Base-by-base conservation (phyloP, 306 rosid genomes). In the Cicer arietinum region DNA sequence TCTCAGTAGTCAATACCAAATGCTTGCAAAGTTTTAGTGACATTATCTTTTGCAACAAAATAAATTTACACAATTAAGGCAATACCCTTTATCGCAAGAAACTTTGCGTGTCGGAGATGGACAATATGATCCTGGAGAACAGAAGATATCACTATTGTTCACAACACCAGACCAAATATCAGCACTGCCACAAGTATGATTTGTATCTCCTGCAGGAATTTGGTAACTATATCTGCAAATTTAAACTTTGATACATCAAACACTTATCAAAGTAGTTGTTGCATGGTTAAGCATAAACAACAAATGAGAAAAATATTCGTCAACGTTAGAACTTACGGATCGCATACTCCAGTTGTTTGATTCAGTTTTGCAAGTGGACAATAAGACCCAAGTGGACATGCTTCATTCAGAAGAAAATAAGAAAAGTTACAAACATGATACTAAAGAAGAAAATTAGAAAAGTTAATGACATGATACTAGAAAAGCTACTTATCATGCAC, bases 351-450 rank as follows among this genome's bases (percentile, higher is more conserved):
- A 48, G 89, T 88, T 44, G 78, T 87, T 71, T 7, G 0, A 53
- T 71, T 90, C 76, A 86, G 69, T 79, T 73, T 77, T 54, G 89
- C 96, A 50, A 86, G 73, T 46, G 97, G 93, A 71, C 97, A 92
- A 73, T 88, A 85, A 59, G 97, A 85, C 69, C 97, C 96, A 46
- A 86, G 88, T 56, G 97, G 97, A 78, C 97, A 90, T 70, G 97
- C 97, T 92, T 79, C 90, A 90, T 86, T 67, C 14, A 78, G 67
- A 82, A 52, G 46, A 62, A 79, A 76, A 75, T 17, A n/a, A 78
- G 17, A 75, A 11, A 59, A 54, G 74, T 57, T 68, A 64, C 64
- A 74, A 41, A 74, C 22, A 59, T 44, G 56, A 68, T 67, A 52
- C 25, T 17, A 22, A 25, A 25, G 35, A 80, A 35, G 53, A 60